A percentile compares a stretch with the other conserved stretches of the same genome.
phyloP scores from a whole-genome alignment of 2,329 filamentous ascomycete genomes.

The Cryphonectria carpinicola region DNA sequence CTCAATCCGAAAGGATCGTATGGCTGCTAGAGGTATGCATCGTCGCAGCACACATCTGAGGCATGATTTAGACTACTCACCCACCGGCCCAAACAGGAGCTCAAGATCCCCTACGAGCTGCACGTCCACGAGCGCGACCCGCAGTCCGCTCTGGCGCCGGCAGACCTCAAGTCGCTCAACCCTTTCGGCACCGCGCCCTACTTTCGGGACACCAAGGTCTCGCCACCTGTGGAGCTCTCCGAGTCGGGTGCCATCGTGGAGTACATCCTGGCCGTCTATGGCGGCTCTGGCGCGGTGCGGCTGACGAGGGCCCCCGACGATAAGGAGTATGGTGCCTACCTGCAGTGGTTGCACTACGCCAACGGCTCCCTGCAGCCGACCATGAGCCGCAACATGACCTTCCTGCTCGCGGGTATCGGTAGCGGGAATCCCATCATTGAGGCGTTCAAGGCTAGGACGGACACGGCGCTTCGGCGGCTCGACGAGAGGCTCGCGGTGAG shows the following conservation, averaged over 20 bases:
- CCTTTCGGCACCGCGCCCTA: slow-evolving; percentile 62
- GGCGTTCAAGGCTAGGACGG: slow-evolving; percentile 39
- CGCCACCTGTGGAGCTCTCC: slow-evolving; percentile 45
- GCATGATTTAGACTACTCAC: background rate
- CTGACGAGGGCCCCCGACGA: slow-evolving; percentile 51
- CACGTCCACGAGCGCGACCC: slow-evolving; percentile 39
- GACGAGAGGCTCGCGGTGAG: slow-evolving; percentile 53
- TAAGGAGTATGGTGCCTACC: slow-evolving; percentile 59
- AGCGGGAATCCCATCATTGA: slow-evolving; percentile 26
- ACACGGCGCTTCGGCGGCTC: slow-evolving; percentile 43
- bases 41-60: background rate
- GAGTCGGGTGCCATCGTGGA: slow-evolving; percentile 65
- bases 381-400: slow-evolving; percentile 33
- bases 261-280: slow-evolving; percentile 56
- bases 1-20: slow-evolving; percentile 66
- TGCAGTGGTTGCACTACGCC: slow-evolving; percentile 68
- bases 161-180: slow-evolving; percentile 48
- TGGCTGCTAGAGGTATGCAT: slow-evolving; percentile 62
- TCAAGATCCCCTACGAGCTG: slow-evolving; percentile 54
- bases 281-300: slow-evolving; percentile 10
- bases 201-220: slow-evolving; percentile 59
- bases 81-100: slow-evolving; percentile 45
- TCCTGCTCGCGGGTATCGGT: slow-evolving; percentile 43
- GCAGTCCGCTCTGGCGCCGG: slow-evolving; percentile 36
- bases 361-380: slow-evolving; percentile 40